Base-by-base conservation (phyloP, 1,284 basidiomycete genomes). In the Tilletiopsis washingtonensis region DNA sequence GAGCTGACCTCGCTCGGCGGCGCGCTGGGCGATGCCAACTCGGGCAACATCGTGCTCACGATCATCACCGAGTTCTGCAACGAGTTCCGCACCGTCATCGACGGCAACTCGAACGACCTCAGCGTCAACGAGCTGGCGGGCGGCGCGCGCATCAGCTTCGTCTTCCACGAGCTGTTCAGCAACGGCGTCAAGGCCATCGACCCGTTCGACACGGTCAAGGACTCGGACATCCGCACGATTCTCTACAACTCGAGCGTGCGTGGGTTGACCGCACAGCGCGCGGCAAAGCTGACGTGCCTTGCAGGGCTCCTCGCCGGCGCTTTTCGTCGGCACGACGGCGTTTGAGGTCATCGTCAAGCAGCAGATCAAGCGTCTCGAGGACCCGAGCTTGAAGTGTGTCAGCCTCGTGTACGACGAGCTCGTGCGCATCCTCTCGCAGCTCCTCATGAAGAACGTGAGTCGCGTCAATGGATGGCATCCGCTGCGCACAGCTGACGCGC, bases 271-370 rank as follows among this genome's bases (percentile, higher is more conserved):
- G n/a, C n/a, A n/a, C n/a, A n/a, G n/a, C n/a, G n/a, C n/a, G n/a
- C n/a, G n/a, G n/a, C n/a, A n/a, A n/a, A n/a, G n/a, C n/a, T n/a
- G n/a, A n/a, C n/a, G n/a, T n/a, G n/a, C n/a, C n/a, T n/a, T n/a
- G n/a, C 93, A 89, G 23, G 93, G 93, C 73, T 94, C 90, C 4
- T 93, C 91, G 5, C 93, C 93, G 21, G 84, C 91, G 0, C 79
- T 98, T 15, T 97, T 98, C 71, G 91, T 97, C 17, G 90, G 91
- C 19, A 93, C 93, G 0, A 84, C 87, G 53, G 93, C 93, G 1
- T 97, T 97, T 64, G 91, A 97, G 74, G 86, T 91, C 53, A 97
- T 97, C 64, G 89, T 97, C 65, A 98, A 97, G 78, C 89, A 96
- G 74, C 93, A 98, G 75, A 98, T 98, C 74, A 86, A 91, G 75